Base-by-base conservation (phyloP, 441 rosid genomes). In the Adansonia madagascariensis region DNA sequence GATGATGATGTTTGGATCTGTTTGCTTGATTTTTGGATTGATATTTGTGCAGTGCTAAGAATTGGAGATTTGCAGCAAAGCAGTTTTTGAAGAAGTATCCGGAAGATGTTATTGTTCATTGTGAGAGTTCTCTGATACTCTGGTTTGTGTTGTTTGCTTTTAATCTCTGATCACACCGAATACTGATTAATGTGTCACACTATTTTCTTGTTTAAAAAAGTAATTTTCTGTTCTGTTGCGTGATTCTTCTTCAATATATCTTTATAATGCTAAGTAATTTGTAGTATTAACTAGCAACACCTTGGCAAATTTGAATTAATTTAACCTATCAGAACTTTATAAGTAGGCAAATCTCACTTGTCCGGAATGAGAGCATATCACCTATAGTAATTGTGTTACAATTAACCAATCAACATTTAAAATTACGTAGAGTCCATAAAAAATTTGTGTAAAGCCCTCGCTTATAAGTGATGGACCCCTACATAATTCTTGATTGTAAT, bases 21-120 rank as follows among this genome's bases (percentile, higher is more conserved):
- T 12, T 72, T 17, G 64, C n/a, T 31, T 22, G 56, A 56, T 11
- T 44, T 20, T 49, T 27, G 20, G 74, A 47, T 77, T 64, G 24
- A 44, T 49, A 24, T 55, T 9, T 64, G 20, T 74, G 53, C 87
- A 93, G 97, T 76, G 88, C 95, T 47, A 81, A 81, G 53, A 56
- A 95, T 70, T 93, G 98, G 98, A 91, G 84, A 82, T 95, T 79
- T 59, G 90, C 95, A 0, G 94, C 94, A 27, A 87, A 89, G 82
- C 94, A 91, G 86, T 77, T 95, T 74, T 64, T 86, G 78, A 86
- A 82, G 66, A 83, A 73, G 80, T 86, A 86, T 83, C 93, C 94
- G 9, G 78, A 85, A 18, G 88, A 93, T 77, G 80, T 91, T 71
- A 10, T 89, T 50, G 94, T 89, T 66, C 93, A 89, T 84, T 85